Evolutionary conservation across 495 filamentous ascomycete genomes (phyloP).

Genomic region (Polyplosphaeria fusca): DNA sequence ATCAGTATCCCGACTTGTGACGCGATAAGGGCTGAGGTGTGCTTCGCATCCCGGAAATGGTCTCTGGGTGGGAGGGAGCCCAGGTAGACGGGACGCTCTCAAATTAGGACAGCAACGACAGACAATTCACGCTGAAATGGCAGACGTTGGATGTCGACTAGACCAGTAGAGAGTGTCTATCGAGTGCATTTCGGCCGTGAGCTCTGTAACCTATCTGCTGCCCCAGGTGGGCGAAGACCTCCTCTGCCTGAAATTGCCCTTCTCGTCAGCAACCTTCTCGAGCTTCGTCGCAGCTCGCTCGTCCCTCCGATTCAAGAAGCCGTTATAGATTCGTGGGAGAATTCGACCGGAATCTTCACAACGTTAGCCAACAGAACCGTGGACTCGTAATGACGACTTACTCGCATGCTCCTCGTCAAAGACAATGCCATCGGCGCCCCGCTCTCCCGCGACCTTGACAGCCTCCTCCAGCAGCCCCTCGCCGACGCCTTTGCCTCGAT

Average conservation of each 20-base stretch:
- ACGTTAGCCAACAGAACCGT: conserved; percentile 8
- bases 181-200: too few relatives aligned
- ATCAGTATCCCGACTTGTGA: conserved; percentile 24
- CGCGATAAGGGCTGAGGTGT: conserved; percentile 23
- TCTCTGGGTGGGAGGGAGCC: not conserved
- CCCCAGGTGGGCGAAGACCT: conserved; percentile 27
- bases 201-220: conserved; percentile 11
- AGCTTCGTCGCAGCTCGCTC: conserved; percentile 51
- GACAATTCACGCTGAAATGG: not conserved
- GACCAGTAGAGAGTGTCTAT: too few relatives aligned
- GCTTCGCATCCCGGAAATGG: conserved; percentile 7
- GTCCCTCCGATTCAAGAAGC: conserved; percentile 56
- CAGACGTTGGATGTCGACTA: too few relatives aligned
- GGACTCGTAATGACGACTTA: conserved; percentile 32
- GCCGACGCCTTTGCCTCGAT: conserved; percentile 67
- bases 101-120: not conserved
- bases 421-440: conserved; percentile 56
- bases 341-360: conserved; percentile 53
- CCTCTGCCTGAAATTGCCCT: conserved; percentile 33
- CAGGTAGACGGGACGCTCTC: conserved; percentile 16
- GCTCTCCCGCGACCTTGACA: conserved; percentile 55
- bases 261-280: conserved; percentile 40
- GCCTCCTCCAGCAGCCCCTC: conserved; percentile 64
- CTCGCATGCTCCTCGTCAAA: conserved; percentile 68
- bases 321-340: conserved; percentile 60